Evolutionary conservation across 2,329 filamentous ascomycete species (phyloP).

Genomic region (Colletotrichum orchidophilum): DNA sequence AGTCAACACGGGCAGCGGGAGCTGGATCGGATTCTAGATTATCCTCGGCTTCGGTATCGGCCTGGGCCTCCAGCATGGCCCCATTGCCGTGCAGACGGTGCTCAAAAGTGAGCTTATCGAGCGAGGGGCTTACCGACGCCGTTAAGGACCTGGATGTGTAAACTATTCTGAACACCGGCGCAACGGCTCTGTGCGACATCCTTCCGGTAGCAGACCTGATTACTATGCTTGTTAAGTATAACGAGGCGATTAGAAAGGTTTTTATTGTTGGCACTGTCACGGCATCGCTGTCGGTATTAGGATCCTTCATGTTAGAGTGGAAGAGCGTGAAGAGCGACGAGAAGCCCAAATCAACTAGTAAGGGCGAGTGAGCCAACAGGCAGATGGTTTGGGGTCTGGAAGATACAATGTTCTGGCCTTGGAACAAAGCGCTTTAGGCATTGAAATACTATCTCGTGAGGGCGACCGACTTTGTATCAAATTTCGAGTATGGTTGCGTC

Average conservation of each 20-base stretch:
- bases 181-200: background rate
- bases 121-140: conserved; percentile 41
- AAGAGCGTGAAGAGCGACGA: conserved; percentile 48
- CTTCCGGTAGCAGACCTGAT: conserved; percentile 36
- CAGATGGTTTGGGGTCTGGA: background rate
- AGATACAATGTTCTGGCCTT: conserved; percentile 16
- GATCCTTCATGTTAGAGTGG: conserved; percentile 68
- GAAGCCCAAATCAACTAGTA: background rate
- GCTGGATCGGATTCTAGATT: conserved; percentile 47
- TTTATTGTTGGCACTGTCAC: conserved; percentile 69
- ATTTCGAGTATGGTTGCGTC: background rate
- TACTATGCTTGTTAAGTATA: conserved; percentile 60
- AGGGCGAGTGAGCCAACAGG: background rate
- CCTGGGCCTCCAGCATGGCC: conserved; percentile 51
- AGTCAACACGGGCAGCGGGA: background rate
- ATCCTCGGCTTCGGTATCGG: conserved; percentile 54
- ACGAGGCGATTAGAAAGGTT: conserved; percentile 63
- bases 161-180: background rate
- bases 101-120: conserved; percentile 48
- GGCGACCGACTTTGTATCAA: background rate
- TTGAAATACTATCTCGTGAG: background rate
- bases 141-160: conserved; percentile 26
- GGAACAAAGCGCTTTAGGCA: background rate
- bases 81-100: conserved; percentile 56
- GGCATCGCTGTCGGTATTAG: conserved; percentile 62